Base-by-base conservation (phyloP, 306 rosid genomes). In the Sindora glabra region DNA sequence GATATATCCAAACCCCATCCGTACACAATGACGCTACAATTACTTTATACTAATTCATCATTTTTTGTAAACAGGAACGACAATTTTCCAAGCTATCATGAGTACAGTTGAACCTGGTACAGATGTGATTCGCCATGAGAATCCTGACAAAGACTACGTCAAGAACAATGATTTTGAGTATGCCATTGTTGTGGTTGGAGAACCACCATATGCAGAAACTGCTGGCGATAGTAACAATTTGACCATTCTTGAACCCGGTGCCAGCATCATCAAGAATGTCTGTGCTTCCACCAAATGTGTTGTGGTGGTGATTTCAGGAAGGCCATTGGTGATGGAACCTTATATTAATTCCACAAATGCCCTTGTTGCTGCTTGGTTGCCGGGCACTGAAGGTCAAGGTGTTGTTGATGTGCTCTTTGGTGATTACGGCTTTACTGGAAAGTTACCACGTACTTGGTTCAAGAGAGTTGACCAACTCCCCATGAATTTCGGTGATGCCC, bases 401-500 rank as follows among this genome's bases (percentile, higher is more conserved):
- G 77, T 92, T 65, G 63, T 89, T 4, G 99, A 89, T 73, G 85
- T 79, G 55, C 96, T 92, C 39, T 92, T 72, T 40, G 96, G 95
- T 39, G 95, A 86, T 65, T 71, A 81, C 61, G 99, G 90, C 27
- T 92, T 89, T 74, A 86, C 71, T 8, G 96, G 96, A 37, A 88
- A 89, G 67, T 94, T 89, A 68, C 69, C 99, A 8, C 83, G 96
- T 64, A 89, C 99, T 44, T 92, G 96, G 99, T 89, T 92, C 70
- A 82, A 72, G 77, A 74, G 84, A 13, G 87, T 86, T 0, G 96
- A 86, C 75, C 96, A 92, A 63, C 90, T 92, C 46, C 96, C 99
- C 6, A 86, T 92, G 99, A 89, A 84, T 77, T 30, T 78, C 9
- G 94, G 85, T 22, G 96, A 86, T 86, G 61, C 82, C 46, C 89